Evolutionary conservation across 2,329 filamentous ascomycete species (phyloP).

Genomic region (Exophiala sp.): DNA sequence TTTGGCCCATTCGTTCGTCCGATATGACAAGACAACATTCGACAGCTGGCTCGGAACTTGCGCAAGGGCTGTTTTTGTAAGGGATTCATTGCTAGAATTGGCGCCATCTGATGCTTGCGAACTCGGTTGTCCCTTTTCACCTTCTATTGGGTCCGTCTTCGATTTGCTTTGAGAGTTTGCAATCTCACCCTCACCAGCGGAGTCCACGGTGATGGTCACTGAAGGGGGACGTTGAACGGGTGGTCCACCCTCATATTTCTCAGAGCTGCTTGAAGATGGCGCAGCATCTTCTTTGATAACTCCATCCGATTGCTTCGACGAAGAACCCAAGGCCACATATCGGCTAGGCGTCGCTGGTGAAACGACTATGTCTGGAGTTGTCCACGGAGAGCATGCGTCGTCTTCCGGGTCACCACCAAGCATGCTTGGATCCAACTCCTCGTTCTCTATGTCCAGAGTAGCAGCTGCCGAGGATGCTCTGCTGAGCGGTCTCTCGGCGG

Average conservation of each 20-base stretch:
- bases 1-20: slow-evolving; percentile 95
- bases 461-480: slow-evolving; percentile 28
- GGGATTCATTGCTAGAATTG: slow-evolving; percentile 26
- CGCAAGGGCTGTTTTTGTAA: slow-evolving; percentile 41
- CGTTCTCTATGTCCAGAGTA: slow-evolving; percentile 26
- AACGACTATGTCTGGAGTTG: slow-evolving; percentile 22
- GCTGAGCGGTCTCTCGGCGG: slow-evolving; percentile 15
- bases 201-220: background rate
- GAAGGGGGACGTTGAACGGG: background rate
- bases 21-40: slow-evolving; percentile 70
- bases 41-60: slow-evolving; percentile 66
- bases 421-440: slow-evolving; percentile 17
- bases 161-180: background rate
- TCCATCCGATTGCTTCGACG: no score
- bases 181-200: background rate
- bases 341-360: slow-evolving; percentile 9
- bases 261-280: background rate
- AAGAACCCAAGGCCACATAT: no score
- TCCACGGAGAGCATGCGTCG: slow-evolving; percentile 33
- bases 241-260: background rate
- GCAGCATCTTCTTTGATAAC: background rate
- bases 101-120: slow-evolving; percentile 14
- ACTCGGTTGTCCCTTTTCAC: background rate
- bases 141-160: background rate
- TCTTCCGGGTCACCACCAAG: slow-evolving; percentile 25